Evolutionary conservation across 2,329 filamentous ascomycete species (phyloP).

Genomic region (Sarocladium oryzae): DNA sequence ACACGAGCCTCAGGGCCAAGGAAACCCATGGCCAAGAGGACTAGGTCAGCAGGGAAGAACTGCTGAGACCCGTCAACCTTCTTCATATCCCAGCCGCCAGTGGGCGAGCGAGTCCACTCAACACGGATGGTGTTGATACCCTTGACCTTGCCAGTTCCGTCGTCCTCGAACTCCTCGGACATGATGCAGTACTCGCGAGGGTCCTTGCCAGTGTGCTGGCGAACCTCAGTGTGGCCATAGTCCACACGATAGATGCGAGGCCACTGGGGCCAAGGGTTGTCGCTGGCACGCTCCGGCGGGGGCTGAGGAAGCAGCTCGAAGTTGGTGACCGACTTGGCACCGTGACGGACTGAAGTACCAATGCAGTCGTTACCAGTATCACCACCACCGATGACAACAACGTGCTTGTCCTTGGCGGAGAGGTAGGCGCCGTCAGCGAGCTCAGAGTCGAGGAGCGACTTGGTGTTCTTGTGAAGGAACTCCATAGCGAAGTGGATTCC

Average conservation of each 20-base stretch:
- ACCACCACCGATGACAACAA: constrained; percentile 94
- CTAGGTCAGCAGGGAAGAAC: constrained; percentile 93
- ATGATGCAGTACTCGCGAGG: constrained; percentile 97
- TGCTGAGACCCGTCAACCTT: constrained; percentile 88
- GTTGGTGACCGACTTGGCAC: constrained; percentile 92
- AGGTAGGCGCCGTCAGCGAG: constrained; percentile 81
- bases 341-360: constrained; percentile 90
- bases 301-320: constrained; percentile 94
- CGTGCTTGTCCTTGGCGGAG: constrained; percentile 90
- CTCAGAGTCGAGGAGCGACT: constrained; percentile 89
- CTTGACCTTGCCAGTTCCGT: constrained; percentile 80
- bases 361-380: constrained; percentile 98
- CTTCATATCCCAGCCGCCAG: constrained; percentile 98
- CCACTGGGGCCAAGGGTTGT: constrained; percentile 99
- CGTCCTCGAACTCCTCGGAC: constrained; percentile 93
- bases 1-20: constrained; percentile 85
- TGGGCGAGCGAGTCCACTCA: constrained; percentile 87
- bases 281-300: constrained; percentile 78
- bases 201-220: constrained; percentile 92
- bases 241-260: constrained; percentile 97
- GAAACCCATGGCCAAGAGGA: constrained; percentile 96
- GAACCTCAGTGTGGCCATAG: constrained; percentile 93
- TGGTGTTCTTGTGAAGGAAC: constrained; percentile 95
- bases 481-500: constrained; percentile 97
- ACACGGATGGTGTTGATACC: constrained; percentile 95